A percentile compares a stretch with the other conserved stretches of the same genome.
phyloP scores from a whole-genome alignment of 108 stramenopile genomes.

The Skeletonema grethae region DNA sequence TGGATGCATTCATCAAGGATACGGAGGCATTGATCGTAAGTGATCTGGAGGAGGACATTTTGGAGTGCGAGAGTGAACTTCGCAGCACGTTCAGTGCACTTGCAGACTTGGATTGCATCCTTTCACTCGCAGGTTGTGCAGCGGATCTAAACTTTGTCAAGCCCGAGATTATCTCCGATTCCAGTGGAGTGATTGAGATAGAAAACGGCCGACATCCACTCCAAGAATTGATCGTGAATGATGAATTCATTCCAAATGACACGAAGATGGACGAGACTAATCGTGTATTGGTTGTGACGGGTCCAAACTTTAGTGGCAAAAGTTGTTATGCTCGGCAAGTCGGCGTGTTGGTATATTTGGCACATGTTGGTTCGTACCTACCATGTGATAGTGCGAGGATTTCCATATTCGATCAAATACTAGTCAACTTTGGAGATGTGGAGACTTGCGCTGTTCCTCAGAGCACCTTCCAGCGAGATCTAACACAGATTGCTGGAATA shows the following conservation, averaged over 20 bases:
- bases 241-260: slow-evolving; percentile 91
- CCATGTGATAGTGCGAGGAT: slow-evolving; percentile 88
- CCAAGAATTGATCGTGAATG: slow-evolving; percentile 91
- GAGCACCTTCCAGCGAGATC: slow-evolving; percentile 92
- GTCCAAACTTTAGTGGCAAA: slow-evolving; percentile 95
- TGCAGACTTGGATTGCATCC: slow-evolving; percentile 88
- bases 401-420: slow-evolving; percentile 87
- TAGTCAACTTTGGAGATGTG: slow-evolving; percentile 83
- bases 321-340: slow-evolving; percentile 91
- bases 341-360: slow-evolving; percentile 89
- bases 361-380: slow-evolving; percentile 91
- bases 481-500: slow-evolving; percentile 87
- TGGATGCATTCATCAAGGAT: slow-evolving; percentile 94
- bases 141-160: slow-evolving; percentile 80
- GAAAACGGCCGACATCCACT: slow-evolving; percentile 93
- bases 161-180: slow-evolving; percentile 66
- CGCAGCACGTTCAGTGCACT: slow-evolving; percentile 78
- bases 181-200: slow-evolving; percentile 74
- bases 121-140: slow-evolving; percentile 87
- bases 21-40: slow-evolving; percentile 82
- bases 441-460: slow-evolving; percentile 95
- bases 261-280: slow-evolving; percentile 62
- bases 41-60: slow-evolving; percentile 91
- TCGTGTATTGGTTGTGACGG: slow-evolving; percentile 86
- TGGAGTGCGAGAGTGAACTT: slow-evolving; percentile 84